Evolutionary conservation across 148 eudicot genomes (phyloP).

Genomic region (Drosera capensis): DNA sequence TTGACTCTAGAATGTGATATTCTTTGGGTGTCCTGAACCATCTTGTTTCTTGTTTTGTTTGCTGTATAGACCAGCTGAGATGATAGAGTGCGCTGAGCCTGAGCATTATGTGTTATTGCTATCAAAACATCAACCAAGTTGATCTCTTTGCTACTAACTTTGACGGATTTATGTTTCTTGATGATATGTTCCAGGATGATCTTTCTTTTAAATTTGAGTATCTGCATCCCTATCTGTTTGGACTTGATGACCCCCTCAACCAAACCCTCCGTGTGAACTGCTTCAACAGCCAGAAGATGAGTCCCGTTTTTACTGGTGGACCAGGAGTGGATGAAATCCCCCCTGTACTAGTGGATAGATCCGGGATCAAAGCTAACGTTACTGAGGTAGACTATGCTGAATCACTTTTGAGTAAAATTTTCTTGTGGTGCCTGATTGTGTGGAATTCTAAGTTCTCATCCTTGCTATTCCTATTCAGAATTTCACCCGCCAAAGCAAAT

Average conservation of each 20-base stretch:
- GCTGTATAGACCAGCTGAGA: no score
- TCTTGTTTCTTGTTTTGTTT: no score
- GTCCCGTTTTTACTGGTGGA: conserved; percentile 90
- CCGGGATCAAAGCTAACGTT: conserved; percentile 71
- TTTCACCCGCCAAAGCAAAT: conserved; percentile 29
- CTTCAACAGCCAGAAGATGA: conserved; percentile 88
- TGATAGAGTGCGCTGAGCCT: no score
- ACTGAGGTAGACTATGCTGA: conserved; percentile 49
- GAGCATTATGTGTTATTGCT: no score
- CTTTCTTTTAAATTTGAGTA: conserved; percentile 89
- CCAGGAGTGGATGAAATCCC: conserved; percentile 94
- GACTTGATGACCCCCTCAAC: conserved; percentile 69
- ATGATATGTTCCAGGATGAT: conserved; percentile 63
- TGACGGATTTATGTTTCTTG: no score
- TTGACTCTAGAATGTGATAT: not conserved
- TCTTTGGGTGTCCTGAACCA: no score
- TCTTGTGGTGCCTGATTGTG: not conserved
- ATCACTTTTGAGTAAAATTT: not conserved
- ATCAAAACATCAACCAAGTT: no score
- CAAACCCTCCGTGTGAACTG: conserved; percentile 64
- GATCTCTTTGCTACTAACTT: no score
- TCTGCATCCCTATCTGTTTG: conserved; percentile 95
- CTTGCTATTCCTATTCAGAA: conserved; percentile 23
- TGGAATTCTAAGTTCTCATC: not conserved
- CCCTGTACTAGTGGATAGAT: conserved; percentile 87